phyloP scores from a whole-genome alignment of 441 rosid species.

The Gossypium schwendimanii region DNA sequence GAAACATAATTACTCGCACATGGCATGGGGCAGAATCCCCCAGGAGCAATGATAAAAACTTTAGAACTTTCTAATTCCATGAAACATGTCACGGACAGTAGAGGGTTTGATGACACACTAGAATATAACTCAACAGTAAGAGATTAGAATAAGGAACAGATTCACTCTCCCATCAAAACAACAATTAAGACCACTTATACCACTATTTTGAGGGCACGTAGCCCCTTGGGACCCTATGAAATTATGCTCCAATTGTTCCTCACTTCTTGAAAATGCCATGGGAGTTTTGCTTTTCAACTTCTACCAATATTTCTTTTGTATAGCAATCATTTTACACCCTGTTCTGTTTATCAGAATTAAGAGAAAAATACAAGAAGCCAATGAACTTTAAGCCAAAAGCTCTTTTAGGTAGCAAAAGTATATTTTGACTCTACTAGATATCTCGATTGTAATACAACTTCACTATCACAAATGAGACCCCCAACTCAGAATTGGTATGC shows the following conservation, averaged over 20 bases:
- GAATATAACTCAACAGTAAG: not conserved
- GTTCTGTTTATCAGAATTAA: constrained; percentile 7
- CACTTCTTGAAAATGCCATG: constrained; percentile 32
- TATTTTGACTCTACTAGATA: constrained; percentile 38
- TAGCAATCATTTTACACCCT: constrained; percentile 15
- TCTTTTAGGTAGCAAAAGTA: constrained; percentile 24
- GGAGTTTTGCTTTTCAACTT: constrained; percentile 8
- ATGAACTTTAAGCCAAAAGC: constrained; percentile 23
- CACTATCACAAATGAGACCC: constrained; percentile 16
- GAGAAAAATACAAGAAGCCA: constrained; percentile 22
- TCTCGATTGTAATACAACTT: constrained; percentile 25
- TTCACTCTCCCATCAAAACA: constrained; percentile 1
- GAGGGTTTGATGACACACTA: not conserved
- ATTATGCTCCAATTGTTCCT: constrained; percentile 31
- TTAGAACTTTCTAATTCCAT: not conserved
- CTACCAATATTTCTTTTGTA: not conserved
- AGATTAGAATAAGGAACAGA: not conserved
- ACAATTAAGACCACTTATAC: constrained; percentile 7
- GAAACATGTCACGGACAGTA: not conserved
- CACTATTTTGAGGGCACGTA: not conserved
- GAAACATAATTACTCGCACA: too few species aligned
- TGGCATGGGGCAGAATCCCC: constrained; percentile 1
- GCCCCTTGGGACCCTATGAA: constrained; percentile 18
- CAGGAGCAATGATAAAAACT: not conserved
- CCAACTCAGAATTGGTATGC: constrained; percentile 16